Base-by-base conservation (phyloP, 345 rosid species). In the Combretum micranthum region DNA sequence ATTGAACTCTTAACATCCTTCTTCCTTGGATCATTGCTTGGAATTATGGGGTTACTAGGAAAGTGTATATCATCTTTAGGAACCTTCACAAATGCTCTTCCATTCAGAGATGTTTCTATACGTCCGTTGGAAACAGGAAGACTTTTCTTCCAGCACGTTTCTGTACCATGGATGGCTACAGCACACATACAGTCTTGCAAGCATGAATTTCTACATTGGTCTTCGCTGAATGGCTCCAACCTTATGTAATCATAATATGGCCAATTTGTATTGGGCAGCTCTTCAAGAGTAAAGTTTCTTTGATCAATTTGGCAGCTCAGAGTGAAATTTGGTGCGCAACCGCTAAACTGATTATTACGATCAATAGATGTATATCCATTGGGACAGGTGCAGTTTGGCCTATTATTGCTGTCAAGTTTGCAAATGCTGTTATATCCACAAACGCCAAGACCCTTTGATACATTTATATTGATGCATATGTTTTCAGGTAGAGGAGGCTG, bases 391-490 rank as follows among this genome's bases (percentile, higher is more conserved):
- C 80, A 75, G 2, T 1, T 46, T 25, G 77, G 73, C 43, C 77
- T 65, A 20, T 23, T 4, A 26, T 60, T 47, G 12, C 2, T 9
- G 13, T 16, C 50, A 9, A 69, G 64, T 15, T 25, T 47, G 55
- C 83, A 79, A 17, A 72, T 44, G 47, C 67, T 59, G 54, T 79
- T 75, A 47, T 43, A 70, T 17, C 80, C 83, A 45, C 80, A 79
- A 42, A 57, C 47, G 10, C 78, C 83, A 53, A 61, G 51, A 3
- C 80, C 80, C 1, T 9, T 1, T 4, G 11, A 18, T 7, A 11
- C 50, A 0, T 1, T 4, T 39, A 11, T 10, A 1, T 20, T 49
- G 0, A 23, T 39, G 51, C 76, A 79, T n/a, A 73, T 70, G 23
- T 79, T 68, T 14, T 65, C 63, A 8, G 80, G 80, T n/a, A 17